Conservation (phyloP, 1,284 basidiomycete species). For the Phellinidium pouzarii region DNA sequence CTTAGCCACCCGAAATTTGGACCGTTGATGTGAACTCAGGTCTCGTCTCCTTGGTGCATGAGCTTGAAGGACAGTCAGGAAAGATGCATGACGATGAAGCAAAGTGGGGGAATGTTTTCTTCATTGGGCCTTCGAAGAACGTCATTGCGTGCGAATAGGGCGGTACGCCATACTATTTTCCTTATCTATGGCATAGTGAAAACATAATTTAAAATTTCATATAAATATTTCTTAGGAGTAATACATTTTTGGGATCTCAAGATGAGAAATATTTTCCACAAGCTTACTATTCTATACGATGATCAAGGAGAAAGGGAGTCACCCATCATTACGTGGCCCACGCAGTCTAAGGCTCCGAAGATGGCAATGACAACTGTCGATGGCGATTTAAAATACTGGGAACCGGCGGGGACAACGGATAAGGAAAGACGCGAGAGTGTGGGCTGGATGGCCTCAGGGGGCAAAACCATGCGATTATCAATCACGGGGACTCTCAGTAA, state of each 20-base stretch:
- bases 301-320: constrained; percentile 10
- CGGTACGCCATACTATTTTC: constrained; percentile 2
- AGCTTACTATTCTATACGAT: background rate
- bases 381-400: too few species aligned
- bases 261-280: background rate
- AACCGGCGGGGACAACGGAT: too few species aligned
- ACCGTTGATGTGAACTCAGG: background rate
- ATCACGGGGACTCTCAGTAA: too few species aligned
- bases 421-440: too few species aligned
- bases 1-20: constrained; percentile 15
- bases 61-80: background rate
- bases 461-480: too few species aligned
- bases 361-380: too few species aligned
- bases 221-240: background rate
- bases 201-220: background rate
- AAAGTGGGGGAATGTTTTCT: constrained; percentile 13
- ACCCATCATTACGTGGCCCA: constrained; percentile 8
- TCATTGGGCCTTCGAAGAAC: constrained; percentile 10
- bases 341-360: background rate
- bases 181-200: too few species aligned
- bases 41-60: constrained; percentile 1
- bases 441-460: too few species aligned
- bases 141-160: constrained; percentile 10
- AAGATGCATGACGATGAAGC: constrained; percentile 9
- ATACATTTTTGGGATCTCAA: constrained; percentile 15